Evolutionary conservation across 108 stramenopile genomes (phyloP).

Genomic region (Cyclotella atomus): DNA sequence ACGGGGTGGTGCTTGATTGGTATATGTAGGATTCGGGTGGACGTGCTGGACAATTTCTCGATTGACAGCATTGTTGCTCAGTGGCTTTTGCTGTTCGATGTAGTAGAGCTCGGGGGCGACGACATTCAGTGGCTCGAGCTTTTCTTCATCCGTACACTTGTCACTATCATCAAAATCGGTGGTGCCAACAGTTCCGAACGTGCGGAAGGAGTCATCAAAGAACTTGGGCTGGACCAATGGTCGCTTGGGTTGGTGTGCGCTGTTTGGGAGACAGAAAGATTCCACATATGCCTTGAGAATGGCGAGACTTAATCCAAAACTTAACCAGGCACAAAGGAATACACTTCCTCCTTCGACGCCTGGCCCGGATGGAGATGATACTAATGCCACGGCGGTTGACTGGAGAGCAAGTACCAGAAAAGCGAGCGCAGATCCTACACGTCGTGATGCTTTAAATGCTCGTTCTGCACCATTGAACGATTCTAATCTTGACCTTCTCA

Average conservation of each 20-base stretch:
- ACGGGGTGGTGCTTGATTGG: neutral
- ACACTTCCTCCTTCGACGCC: conserved; percentile 2
- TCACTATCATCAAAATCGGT: conserved; percentile 12
- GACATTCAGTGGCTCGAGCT: too few species aligned
- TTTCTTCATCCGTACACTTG: conserved; percentile 19
- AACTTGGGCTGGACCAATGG: neutral
- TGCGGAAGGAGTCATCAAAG: neutral
- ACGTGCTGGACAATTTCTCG: neutral
- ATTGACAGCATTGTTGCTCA: neutral
- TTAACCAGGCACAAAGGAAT: conserved; percentile 10
- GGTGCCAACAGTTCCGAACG: neutral
- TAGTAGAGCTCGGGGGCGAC: neutral
- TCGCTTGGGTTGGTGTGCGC: too few species aligned
- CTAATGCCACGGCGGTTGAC: neutral
- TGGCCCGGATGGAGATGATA: conserved; percentile 6
- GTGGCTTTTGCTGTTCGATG: neutral
- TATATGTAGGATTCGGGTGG: neutral
- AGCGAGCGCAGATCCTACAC: neutral
- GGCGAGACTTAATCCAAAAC: conserved; percentile 1
- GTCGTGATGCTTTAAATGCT: neutral
- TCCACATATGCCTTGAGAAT: conserved; percentile 3
- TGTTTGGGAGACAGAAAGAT: conserved; percentile 5
- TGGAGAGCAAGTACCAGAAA: neutral
- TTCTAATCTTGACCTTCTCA: neutral
- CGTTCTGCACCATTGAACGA: conserved; percentile 9